Evolutionary conservation across 2,329 filamentous ascomycete genomes (phyloP).

Genomic region (Aspergillus tanneri): DNA sequence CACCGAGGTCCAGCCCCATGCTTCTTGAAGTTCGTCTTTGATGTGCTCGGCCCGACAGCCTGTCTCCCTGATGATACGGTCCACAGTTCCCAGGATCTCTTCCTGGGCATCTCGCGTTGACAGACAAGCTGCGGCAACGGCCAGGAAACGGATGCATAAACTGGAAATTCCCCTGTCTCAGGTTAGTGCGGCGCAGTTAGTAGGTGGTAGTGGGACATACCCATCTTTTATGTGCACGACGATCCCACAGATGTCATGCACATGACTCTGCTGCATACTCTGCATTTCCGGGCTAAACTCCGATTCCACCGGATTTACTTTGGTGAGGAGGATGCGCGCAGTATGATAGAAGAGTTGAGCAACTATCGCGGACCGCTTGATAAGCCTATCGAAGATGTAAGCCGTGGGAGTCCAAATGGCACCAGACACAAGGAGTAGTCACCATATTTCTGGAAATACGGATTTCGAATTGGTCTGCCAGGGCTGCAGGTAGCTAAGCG

Average conservation of each 20-base stretch:
- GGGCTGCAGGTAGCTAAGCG: slow-evolving; percentile 72
- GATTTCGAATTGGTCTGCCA: slow-evolving; percentile 68
- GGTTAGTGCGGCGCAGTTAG: background rate
- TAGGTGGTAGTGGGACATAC: slow-evolving; percentile 33
- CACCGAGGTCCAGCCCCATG: slow-evolving; percentile 68
- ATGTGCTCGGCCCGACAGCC: slow-evolving; percentile 75
- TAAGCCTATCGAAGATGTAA: slow-evolving; percentile 56
- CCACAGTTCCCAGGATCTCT: slow-evolving; percentile 75
- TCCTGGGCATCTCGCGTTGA: slow-evolving; percentile 69
- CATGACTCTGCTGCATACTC: slow-evolving; percentile 68
- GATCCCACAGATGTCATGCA: slow-evolving; percentile 85
- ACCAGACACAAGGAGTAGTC: slow-evolving; percentile 31
- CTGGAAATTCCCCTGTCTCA: slow-evolving; percentile 64
- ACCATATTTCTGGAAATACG: slow-evolving; percentile 84
- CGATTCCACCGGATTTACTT: slow-evolving; percentile 69
- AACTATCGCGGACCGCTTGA: slow-evolving; percentile 77
- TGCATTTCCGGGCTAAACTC: slow-evolving; percentile 66
- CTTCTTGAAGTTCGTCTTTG: slow-evolving; percentile 68
- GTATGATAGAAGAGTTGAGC: slow-evolving; percentile 88
- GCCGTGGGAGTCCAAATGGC: background rate
- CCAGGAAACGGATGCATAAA: slow-evolving; percentile 75
- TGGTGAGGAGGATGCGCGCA: slow-evolving; percentile 74
- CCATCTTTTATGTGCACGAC: slow-evolving; percentile 79
- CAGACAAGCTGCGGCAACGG: slow-evolving; percentile 73
- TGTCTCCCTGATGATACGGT: slow-evolving; percentile 70